phyloP scores from a whole-genome alignment of 179 eudicot species.

The Amaranthus tricolor region DNA sequence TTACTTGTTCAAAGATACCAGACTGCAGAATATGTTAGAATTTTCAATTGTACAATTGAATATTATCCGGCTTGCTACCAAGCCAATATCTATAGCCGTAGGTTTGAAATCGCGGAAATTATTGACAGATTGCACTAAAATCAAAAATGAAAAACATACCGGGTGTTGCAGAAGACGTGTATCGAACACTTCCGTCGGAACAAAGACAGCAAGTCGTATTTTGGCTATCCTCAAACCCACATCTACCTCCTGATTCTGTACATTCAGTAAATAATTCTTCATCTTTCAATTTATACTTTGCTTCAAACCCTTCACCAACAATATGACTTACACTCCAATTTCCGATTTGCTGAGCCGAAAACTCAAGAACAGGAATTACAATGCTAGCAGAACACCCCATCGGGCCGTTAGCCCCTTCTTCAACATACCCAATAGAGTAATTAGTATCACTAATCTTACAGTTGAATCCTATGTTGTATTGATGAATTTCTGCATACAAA shows the following conservation, averaged over 20 bases:
- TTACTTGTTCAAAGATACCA: no score
- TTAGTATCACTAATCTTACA: slow-evolving; percentile 24
- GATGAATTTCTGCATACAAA: slow-evolving; percentile 17
- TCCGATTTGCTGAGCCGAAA: slow-evolving; percentile 4
- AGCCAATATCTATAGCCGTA: no score
- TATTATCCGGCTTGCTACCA: no score
- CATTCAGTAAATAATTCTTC: slow-evolving; percentile 20
- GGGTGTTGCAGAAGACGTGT: slow-evolving; percentile 7
- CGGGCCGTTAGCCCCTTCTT: slow-evolving; percentile 22
- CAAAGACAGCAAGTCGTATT: slow-evolving; percentile 35
- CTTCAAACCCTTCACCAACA: slow-evolving; percentile 32
- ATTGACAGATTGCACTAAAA: not conserved
- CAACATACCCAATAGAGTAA: not conserved
- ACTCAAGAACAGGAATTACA: slow-evolving; percentile 31
- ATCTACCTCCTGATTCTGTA: slow-evolving; percentile 33
- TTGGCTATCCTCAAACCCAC: slow-evolving; percentile 31
- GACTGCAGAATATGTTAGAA: no score
- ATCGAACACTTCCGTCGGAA: slow-evolving; percentile 29
- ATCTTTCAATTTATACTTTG: slow-evolving; percentile 21
- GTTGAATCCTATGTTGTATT: slow-evolving; percentile 22
- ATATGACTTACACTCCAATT: slow-evolving; percentile 4
- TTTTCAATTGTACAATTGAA: no score
- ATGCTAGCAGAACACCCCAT: slow-evolving; percentile 31
- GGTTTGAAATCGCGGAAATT: no score
- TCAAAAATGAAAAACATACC: slow-evolving; percentile 20